Base-by-base conservation (phyloP, 2,329 filamentous ascomycete genomes). In the Sarocladiaceae sp. region DNA sequence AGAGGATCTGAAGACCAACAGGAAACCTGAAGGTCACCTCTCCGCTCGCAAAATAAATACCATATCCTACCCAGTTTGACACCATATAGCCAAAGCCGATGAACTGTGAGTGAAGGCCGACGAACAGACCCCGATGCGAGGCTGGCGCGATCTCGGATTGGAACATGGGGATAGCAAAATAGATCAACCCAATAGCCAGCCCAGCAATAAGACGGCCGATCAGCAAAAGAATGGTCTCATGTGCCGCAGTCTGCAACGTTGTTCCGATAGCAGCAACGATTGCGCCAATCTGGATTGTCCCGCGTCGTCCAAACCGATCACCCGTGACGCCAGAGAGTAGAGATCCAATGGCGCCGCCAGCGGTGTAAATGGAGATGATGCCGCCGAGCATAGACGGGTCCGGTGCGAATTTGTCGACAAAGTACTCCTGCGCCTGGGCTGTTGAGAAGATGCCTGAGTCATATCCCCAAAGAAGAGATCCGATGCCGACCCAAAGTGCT, bases 21-120 rank as follows among this genome's bases (percentile, higher is more conserved):
- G 58, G 58, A 43, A 60, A 61, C 0, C 58, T 52, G 58, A 57
- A 61, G 15, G 53, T 51, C 12, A 59, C 49, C 16, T 53, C 48
- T 0, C 53, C 33, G 16, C 33, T 5, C 7, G 33, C 33, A 19
- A 35, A 35, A 19, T 18, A 35, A 20, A 35, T 35, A 20, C 33
- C 33, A 19, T 35, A 35, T 4, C 33, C 33, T 15, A 35, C 33
- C 33, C 33, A 35, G 33, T 35, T 35, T 6, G 33, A 35, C 4
- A 19, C 21, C 33, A 35, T 35, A 19, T 35, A 35, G 9, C 33
- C 33, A 42, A 46, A 46, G 10, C 39, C 44, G 23, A 48, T 42
- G 20, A 46, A 44, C 18, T 44, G 27, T 7, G 39, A 26, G 6
- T 46, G 44, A 3, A 48, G 31, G 32, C 47, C 47, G 11, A 45